Evolutionary conservation across 1,284 basidiomycete species (phyloP), one percentile per base, ranked within the genome.

Genomic region (Bjerkandera adusta): DNA sequence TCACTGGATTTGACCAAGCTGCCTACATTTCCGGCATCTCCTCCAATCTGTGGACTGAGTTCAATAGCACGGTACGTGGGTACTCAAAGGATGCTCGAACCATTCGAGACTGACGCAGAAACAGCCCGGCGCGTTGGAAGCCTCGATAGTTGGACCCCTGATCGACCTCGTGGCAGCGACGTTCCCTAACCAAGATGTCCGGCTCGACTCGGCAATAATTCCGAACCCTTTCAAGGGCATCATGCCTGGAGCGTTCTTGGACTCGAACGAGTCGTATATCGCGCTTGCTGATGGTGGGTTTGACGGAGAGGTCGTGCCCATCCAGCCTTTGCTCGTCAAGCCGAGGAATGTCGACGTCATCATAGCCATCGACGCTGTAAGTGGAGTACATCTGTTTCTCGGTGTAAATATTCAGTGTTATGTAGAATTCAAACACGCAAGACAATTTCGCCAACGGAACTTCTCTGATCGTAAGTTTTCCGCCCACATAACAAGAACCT

Each of bases 291-390:
- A 75, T 36, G 73, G 72, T 18, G 72, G 71, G 5, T 59, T 64
- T 38, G 63, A 74, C 43, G 70, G 70, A 3, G 66, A 79, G 49
- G 59, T 68, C 37, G 61, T 77, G n/a, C 76, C 79, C 0, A 43
- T 81, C 11, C 73, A 76, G 53, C 79, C 80, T 0, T 60, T 83
- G 25, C 64, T 83, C 5, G 75, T 79, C 37, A 68, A 72, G 41
- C 73, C 72, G 1, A 68, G 81, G 29, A 62, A 58, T 0, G 52
- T 82, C 13, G 81, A 83, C 53, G 61, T 71, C 3, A 70, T 83
- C 45, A 48, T 83, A 24, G 79, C 72, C 0, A 68, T 79, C 20
- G 81, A 83, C 55, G 72, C 64, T 16, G 70, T 71, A 50, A 55
- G 69, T 16, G 6, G 12, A 21, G 15, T 8, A 20, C 13, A 32